Evolutionary conservation across 139 green algal genomes (phyloP).

Genomic region (Tetratostichococcus sp.): DNA sequence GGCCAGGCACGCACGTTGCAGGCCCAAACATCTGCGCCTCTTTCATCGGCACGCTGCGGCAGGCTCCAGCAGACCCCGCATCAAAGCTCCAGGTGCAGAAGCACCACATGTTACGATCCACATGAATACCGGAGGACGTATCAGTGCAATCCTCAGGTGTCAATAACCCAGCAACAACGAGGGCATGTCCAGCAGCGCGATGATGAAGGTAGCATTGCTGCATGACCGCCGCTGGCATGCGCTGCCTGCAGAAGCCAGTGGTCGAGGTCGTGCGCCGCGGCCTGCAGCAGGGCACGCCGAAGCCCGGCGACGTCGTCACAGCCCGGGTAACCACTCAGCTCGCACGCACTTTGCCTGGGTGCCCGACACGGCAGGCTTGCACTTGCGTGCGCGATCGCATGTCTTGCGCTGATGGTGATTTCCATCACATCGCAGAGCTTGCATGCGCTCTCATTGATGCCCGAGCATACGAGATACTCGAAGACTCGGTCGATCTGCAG

Average conservation of each 20-base stretch:
- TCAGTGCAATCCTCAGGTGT: not conserved
- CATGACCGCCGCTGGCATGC: not conserved
- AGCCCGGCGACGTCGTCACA: slow-evolving; percentile 37
- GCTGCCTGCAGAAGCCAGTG: slow-evolving; percentile 13
- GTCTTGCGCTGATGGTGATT: not conserved
- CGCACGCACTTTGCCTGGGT: too few species aligned
- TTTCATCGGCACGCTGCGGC: slow-evolving; percentile 34
- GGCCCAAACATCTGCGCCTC: slow-evolving; percentile 43
- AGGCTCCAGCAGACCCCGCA: not conserved
- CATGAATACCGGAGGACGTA: too few species aligned
- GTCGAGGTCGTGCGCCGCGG: slow-evolving; percentile 28
- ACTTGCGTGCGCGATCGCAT: not conserved
- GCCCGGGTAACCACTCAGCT: slow-evolving; percentile 31
- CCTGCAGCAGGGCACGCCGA: slow-evolving; percentile 24
- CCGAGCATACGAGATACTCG: too few species aligned
- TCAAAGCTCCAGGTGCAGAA: not conserved
- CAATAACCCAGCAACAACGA: too few species aligned
- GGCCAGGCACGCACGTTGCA: slow-evolving; percentile 43
- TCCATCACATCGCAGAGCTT: too few species aligned
- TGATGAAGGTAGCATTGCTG: not conserved
- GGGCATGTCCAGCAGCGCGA: too few species aligned
- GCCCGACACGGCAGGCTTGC: not conserved
- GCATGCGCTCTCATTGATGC: too few species aligned
- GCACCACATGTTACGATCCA: too few species aligned
- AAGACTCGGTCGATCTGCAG: too few species aligned